Base-by-base conservation (phyloP, 164 flowering plant genomes). In the Buxus sempervirens region DNA sequence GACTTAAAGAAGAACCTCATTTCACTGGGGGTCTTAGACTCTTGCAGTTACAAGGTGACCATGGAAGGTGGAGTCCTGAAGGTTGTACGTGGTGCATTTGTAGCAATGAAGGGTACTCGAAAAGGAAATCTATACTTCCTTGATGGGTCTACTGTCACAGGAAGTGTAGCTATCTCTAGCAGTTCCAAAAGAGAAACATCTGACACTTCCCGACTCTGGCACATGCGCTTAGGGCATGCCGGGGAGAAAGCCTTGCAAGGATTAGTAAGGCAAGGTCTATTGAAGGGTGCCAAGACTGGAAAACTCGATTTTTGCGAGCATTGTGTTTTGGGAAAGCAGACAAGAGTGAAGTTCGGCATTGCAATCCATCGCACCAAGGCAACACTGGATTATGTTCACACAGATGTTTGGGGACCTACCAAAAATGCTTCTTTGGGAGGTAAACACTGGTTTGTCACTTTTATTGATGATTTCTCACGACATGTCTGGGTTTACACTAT, bases 181-280 rank as follows among this genome's bases (percentile, higher is more conserved):
- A 19, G 9, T 12, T 13, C 45, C 12, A 22, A 58, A 9, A 60
- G 51, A 0, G 21, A 28, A 8, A 26, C 20, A 0, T 9, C 28
- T 57, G 32, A 72, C 0, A 23, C 65, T 9, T 26, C 70, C 19
- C 53, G 54, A 15, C 32, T 54, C 13, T 67, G 76, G 66, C 75
- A 67, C 41, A 72, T 72, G 75, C 25, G 56, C 27, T 19, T 71
- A 9, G 57, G 62, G 54, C 73, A 64, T 70, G 54, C 73, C 9
- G 63, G 68, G 2, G 68, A 64, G 19, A 71, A 71, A 19, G 24
- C 63, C 2, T 63, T 71, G 58, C 24, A 71, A 63, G 27, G 55
- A 5, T 26, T 71, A 24, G 16, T 57, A 8, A 12, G n/a, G 23
- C 63, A 66, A 66, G 41, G 69, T 4, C 36, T 72, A 18, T n/a